Percentiles rank a stretch among this genome's conserved stretches.
These are phyloP conservation scores for Strobilomyces echinocephalus DNA, from an alignment of 768 basidiomycete genomes.

Conservation along the genomic window DNA sequence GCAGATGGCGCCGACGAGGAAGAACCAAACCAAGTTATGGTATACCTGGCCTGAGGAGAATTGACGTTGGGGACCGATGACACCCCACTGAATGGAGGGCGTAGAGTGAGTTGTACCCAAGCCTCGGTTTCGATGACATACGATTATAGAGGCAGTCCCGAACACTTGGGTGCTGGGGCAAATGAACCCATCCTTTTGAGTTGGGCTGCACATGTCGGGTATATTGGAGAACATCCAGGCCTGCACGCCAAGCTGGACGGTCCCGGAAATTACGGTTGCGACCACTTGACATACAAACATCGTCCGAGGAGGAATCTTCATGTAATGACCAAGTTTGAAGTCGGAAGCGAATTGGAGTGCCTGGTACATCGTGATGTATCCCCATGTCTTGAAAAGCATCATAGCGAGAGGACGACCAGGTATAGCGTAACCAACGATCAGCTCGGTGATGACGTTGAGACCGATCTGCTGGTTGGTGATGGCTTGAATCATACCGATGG, in stretches of 20 bases:
- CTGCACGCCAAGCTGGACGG: conserved; percentile 72
- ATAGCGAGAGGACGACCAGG: conserved; percentile 76
- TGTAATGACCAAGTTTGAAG: conserved; percentile 75
- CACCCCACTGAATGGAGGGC: conserved; percentile 48
- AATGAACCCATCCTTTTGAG: conserved; percentile 46
- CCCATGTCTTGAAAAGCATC: conserved; percentile 86
- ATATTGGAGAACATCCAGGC: conserved; percentile 64
- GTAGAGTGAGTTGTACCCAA: neutral
- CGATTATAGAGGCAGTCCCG: conserved; percentile 53
- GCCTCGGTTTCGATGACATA: conserved; percentile 29
- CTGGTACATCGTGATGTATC: conserved; percentile 51
- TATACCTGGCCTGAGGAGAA: conserved; percentile 68
- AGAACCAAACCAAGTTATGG: conserved; percentile 64
- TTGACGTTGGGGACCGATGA: conserved; percentile 74
- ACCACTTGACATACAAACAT: conserved; percentile 69
- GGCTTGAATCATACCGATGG: conserved; percentile 73
- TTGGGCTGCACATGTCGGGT: conserved; percentile 41
- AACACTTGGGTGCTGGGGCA: conserved; percentile 52
- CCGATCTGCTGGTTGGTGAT: conserved; percentile 77
- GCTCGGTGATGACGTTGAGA: conserved; percentile 65
- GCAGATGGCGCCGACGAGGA: conserved; percentile 66
- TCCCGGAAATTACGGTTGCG: conserved; percentile 59
- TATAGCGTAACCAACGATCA: conserved; percentile 58
- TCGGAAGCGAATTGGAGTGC: conserved; percentile 68
- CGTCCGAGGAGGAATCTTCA: conserved; percentile 55